Base-by-base conservation (phyloP, 2,329 filamentous ascomycete species). In the Claviceps spartinae region DNA sequence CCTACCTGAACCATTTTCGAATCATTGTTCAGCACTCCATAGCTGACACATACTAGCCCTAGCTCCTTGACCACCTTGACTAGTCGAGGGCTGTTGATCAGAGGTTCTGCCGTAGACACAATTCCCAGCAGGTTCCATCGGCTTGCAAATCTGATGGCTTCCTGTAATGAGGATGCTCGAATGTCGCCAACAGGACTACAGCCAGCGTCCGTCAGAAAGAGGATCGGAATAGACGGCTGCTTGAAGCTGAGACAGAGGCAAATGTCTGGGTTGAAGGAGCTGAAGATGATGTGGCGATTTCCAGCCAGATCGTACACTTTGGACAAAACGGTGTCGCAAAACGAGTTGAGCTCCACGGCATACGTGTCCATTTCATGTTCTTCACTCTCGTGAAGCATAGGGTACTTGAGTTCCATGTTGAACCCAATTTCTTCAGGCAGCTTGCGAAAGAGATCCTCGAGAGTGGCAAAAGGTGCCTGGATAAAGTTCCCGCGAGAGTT, bases 351-450 rank as follows among this genome's bases (percentile, higher is more conserved):
- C 69, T 98, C 93, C 47, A 97, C 87, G 0, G 88, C 90, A 63
- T 95, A 95, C 3, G 87, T 86, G 65, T 96, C 91, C 89, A 97
- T 96, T 60, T 95, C 88, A 58, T 96, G 86, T 65, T 94, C 87
- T 67, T 96, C 88, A 54, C 82, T 88, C 73, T 98, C 94, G 65
- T 91, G 85, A 43, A 98, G 79, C 90, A 97, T 97, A 5, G 93
- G 93, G 65, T 98, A 98, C 70, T 98, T 97, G 78, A 98, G 86
- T 72, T 98, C 93, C 59, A 98, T 95, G 68, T 98, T 97, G 77
- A 98, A 98, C 14, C 93, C 90, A 22, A 95, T 86, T 14, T 80
- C 76, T 56, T 85, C 78, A 0, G 89, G 88, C 0, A 98, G 72
- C 63, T 90, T 84, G 61, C 80, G 79, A 71, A 98, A 96, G 65